These are phyloP conservation scores for Thraustochytrium striatum DNA, from an alignment of 352 stramenopile genomes.

Conservation along the genomic window DNA sequence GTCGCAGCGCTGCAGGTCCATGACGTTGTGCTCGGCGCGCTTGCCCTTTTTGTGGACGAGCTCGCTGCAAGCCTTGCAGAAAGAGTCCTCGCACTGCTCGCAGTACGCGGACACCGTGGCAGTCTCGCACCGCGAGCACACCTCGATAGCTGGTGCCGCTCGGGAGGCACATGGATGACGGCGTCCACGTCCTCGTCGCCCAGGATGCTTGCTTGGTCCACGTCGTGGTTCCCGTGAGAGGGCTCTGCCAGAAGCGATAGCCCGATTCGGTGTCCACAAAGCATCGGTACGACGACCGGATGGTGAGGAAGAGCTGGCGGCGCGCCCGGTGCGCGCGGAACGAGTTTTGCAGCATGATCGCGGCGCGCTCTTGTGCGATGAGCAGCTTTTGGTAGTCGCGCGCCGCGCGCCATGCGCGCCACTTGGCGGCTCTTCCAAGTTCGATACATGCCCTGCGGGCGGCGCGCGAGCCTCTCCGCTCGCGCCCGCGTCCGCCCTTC, in stretches of 20 bases:
- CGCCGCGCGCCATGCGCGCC: not conserved
- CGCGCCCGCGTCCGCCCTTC: not conserved
- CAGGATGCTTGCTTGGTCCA: constrained; percentile 29
- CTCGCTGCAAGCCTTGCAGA: constrained; percentile 14
- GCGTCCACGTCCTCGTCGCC: constrained; percentile 18
- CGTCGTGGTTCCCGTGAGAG: not conserved
- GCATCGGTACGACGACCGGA: constrained; percentile 5
- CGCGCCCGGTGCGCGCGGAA: constrained; percentile 6
- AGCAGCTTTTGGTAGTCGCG: constrained; percentile 31
- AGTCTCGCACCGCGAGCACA: constrained; percentile 4
- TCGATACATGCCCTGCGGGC: constrained; percentile 29
- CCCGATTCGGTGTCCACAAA: constrained; percentile 29
- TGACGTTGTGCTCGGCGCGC: constrained; percentile 16
- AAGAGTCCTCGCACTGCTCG: constrained; percentile 24
- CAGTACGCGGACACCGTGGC: not conserved
- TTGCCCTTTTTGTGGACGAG: constrained; percentile 21
- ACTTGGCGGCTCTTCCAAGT: constrained; percentile 23
- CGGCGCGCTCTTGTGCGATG: not conserved
- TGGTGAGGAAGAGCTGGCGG: not conserved
- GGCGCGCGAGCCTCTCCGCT: not conserved
- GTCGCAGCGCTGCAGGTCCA: not conserved
- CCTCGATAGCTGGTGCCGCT: not conserved
- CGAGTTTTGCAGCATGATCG: not conserved
- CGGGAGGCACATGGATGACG: constrained; percentile 30
- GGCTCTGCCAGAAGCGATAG: constrained; percentile 29